A percentile compares a stretch with the other conserved stretches of the same genome.
These are phyloP conservation scores for Xylariaceae sp. DNA, from an alignment of 2,329 filamentous ascomycete species.

Conservation along the genomic window DNA sequence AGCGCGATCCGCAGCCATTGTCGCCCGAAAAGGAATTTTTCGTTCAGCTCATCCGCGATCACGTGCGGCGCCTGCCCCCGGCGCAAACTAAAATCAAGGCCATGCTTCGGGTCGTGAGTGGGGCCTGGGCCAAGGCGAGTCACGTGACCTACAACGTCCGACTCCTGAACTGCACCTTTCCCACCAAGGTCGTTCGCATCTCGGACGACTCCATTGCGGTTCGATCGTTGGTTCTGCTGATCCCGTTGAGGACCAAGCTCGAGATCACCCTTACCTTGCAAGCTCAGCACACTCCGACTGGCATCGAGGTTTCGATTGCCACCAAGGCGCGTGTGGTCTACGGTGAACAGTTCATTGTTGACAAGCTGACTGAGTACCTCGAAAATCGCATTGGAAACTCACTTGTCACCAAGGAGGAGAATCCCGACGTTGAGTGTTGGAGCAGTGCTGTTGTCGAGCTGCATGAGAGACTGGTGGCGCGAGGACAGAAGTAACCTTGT, in stretches of 20 bases:
- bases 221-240: slow-evolving; percentile 57
- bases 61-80: slow-evolving; percentile 58
- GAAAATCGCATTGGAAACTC: slow-evolving; percentile 45
- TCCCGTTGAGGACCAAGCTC: slow-evolving; percentile 62
- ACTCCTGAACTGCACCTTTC: slow-evolving; percentile 57
- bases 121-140: slow-evolving; percentile 61
- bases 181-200: slow-evolving; percentile 57
- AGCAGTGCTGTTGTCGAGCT: slow-evolving; percentile 52
- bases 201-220: slow-evolving; percentile 62
- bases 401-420: slow-evolving; percentile 34
- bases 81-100: slow-evolving; percentile 46
- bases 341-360: slow-evolving; percentile 70
- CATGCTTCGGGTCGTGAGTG: slow-evolving; percentile 55
- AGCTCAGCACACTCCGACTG: slow-evolving; percentile 40
- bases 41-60: slow-evolving; percentile 64
- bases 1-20: slow-evolving; percentile 48
- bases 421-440: slow-evolving; percentile 41
- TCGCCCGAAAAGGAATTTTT: slow-evolving; percentile 70
- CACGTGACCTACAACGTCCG: slow-evolving; percentile 56
- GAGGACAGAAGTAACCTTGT: slow-evolving; percentile 44
- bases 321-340: slow-evolving; percentile 62
- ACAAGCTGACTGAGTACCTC: slow-evolving; percentile 70
- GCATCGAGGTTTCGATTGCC: slow-evolving; percentile 50
- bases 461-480: slow-evolving; percentile 49
- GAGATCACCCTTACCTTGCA: slow-evolving; percentile 55